These are phyloP conservation scores for Pichia sp. DNA, from an alignment of 1,139 yeast genomes.

Conservation along the genomic window DNA sequence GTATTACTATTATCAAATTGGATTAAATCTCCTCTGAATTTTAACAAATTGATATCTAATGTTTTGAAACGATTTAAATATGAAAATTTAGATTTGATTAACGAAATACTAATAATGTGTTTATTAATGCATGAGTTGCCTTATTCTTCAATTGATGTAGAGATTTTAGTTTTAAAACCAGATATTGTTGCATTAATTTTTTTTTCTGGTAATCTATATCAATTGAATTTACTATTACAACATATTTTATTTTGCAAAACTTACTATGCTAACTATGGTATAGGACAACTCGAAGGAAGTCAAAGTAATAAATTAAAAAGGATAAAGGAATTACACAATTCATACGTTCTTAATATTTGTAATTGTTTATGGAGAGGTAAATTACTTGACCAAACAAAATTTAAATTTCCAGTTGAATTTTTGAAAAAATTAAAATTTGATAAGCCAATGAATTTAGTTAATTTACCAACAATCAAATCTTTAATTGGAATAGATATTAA, in stretches of 20 bases:
- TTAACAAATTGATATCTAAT: neutral
- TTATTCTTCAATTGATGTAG: slow-evolving; percentile 18
- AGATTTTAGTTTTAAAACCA: slow-evolving; percentile 36
- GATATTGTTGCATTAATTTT: slow-evolving; percentile 34
- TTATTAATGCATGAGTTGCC: slow-evolving; percentile 15
- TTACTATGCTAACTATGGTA: slow-evolving; percentile 24
- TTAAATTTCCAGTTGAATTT: slow-evolving; percentile 33
- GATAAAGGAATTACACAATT: slow-evolving; percentile 40
- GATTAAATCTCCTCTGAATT: neutral
- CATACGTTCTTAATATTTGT: slow-evolving; percentile 53
- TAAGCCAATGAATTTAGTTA: slow-evolving; percentile 45
- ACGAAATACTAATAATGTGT: slow-evolving; percentile 2
- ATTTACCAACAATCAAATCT: slow-evolving; percentile 38
- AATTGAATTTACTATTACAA: slow-evolving; percentile 44
- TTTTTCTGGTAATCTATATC: slow-evolving; percentile 37
- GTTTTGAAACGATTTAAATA: neutral
- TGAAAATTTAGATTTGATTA: neutral
- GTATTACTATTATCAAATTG: slow-evolving; percentile 4
- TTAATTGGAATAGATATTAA: neutral
- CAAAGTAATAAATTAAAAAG: slow-evolving; percentile 18
- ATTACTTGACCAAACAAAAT: slow-evolving; percentile 23
- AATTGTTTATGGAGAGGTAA: slow-evolving; percentile 61
- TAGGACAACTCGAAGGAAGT: slow-evolving; percentile 22
- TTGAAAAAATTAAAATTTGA: slow-evolving; percentile 32
- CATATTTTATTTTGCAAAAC: slow-evolving; percentile 42